Percentiles rank a stretch among this genome's conserved stretches.
Evolutionary conservation across 495 filamentous ascomycete species (phyloP).

Genomic region (Thozetella sp.): DNA sequence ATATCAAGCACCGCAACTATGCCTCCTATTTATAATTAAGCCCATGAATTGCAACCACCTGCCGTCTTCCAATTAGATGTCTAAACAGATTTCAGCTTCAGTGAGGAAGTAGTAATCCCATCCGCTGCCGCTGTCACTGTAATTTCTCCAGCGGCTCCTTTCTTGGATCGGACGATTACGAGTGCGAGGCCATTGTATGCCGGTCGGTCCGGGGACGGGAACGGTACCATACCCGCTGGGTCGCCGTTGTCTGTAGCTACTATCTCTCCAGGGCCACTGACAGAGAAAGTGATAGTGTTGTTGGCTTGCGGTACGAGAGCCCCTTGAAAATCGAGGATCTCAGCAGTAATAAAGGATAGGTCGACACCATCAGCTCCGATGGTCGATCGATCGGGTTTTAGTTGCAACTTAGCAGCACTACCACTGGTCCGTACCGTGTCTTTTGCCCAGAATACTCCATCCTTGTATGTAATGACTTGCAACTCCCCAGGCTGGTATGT

Average conservation of each 20-base stretch:
- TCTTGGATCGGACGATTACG: conserved; percentile 34
- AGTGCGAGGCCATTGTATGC: conserved; percentile 45
- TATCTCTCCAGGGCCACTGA: conserved; percentile 38
- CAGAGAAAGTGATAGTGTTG: conserved; percentile 28
- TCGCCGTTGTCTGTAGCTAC: conserved; percentile 50
- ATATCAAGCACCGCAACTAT: no score
- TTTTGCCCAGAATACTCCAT: conserved; percentile 6
- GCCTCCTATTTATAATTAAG: no score
- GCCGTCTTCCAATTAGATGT: no score
- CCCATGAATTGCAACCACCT: no score
- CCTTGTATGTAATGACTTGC: conserved; percentile 6
- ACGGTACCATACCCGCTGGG: conserved; percentile 40
- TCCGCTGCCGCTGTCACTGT: conserved; percentile 31
- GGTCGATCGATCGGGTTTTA: conserved; percentile 2
- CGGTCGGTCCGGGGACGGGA: conserved; percentile 40
- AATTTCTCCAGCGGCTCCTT: conserved; percentile 27
- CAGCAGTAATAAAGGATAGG: conserved; percentile 1
- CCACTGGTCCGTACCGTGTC: conserved; percentile 4
- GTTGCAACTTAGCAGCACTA: not conserved
- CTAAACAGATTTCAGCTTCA: no score
- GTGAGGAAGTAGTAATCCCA: conserved; percentile 21
- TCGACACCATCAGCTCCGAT: conserved; percentile 8
- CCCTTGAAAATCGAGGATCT: conserved; percentile 16
- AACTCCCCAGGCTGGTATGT: conserved; percentile 5
- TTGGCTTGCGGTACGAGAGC: conserved; percentile 20